phyloP scores from a whole-genome alignment of 2,329 filamentous ascomycete species.

The Claviceps sp. region DNA sequence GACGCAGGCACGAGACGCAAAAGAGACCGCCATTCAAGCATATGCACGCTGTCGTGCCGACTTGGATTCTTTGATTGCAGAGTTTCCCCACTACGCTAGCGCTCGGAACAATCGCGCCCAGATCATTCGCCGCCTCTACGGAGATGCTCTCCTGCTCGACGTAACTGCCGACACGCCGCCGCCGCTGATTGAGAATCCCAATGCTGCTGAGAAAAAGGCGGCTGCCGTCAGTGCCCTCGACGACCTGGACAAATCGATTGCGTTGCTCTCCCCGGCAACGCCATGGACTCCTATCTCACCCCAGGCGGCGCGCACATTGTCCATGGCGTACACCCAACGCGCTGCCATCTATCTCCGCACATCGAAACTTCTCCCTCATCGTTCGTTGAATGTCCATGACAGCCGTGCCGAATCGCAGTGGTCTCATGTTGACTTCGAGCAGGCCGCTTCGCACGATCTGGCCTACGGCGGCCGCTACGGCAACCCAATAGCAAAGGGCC shows the following conservation, averaged over 20 bases:
- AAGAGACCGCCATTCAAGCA: constrained; percentile 24
- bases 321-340: constrained; percentile 59
- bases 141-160: constrained; percentile 41
- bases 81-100: constrained; percentile 54
- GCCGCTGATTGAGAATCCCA: constrained; percentile 27
- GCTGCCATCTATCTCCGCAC: constrained; percentile 50
- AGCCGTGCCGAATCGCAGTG: constrained; percentile 33
- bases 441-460: constrained; percentile 49
- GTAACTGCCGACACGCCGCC: constrained; percentile 22
- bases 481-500: constrained; percentile 49
- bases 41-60: constrained; percentile 34
- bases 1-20: constrained; percentile 21
- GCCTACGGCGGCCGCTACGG: constrained; percentile 51
- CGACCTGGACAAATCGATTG: constrained; percentile 46
- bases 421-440: constrained; percentile 44
- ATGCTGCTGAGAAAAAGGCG: constrained; percentile 22
- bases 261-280: constrained; percentile 40
- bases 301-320: constrained; percentile 50
- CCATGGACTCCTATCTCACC: constrained; percentile 43
- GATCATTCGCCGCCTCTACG: constrained; percentile 46
- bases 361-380: constrained; percentile 31
- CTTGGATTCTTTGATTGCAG: constrained; percentile 42
- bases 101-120: constrained; percentile 66
- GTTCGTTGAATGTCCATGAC: constrained; percentile 25
- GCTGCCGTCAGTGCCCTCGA: constrained; percentile 29